A percentile compares a stretch with the other conserved stretches of the same genome.
These are phyloP conservation scores for Prunus yedoensis DNA, from an alignment of 331 rosid species.

Conservation along the genomic window DNA sequence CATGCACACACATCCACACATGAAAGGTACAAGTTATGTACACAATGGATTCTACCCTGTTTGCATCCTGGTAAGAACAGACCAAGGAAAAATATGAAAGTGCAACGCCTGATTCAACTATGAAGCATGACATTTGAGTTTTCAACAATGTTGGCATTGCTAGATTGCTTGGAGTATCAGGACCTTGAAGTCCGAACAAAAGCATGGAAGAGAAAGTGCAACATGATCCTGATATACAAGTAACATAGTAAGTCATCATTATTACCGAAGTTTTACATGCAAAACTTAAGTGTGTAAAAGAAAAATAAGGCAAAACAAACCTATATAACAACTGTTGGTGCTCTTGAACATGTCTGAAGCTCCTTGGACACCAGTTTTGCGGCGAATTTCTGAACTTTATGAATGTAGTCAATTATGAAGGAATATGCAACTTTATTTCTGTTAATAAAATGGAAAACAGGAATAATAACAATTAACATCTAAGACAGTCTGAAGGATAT, in stretches of 20 bases:
- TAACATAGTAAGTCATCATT: conserved; percentile 3
- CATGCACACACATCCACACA: neutral
- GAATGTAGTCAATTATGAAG: conserved; percentile 58
- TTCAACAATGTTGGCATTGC: neutral
- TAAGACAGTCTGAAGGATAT: conserved; percentile 58
- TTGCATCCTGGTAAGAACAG: neutral
- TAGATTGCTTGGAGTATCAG: neutral
- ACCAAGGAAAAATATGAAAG: neutral
- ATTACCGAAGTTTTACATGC: conserved; percentile 1
- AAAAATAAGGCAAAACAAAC: neutral
- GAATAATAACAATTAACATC: conserved; percentile 13
- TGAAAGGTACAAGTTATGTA: too few species aligned
- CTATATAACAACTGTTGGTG: conserved; percentile 17
- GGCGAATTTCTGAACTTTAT: conserved; percentile 72
- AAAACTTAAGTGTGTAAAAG: conserved; percentile 1
- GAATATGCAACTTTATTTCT: conserved; percentile 30
- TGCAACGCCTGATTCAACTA: neutral
- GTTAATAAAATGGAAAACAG: neutral
- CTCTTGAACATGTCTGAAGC: conserved; percentile 45
- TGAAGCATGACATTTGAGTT: neutral
- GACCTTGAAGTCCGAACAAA: too few species aligned
- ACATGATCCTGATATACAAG: neutral
- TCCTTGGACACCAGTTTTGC: conserved; percentile 53
- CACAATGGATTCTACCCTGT: neutral
- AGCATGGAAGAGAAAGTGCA: neutral